A percentile compares a stretch with the other conserved stretches of the same genome.
Conservation (phyloP, 306 rosid genomes). For the Casuarina glauca region DNA sequence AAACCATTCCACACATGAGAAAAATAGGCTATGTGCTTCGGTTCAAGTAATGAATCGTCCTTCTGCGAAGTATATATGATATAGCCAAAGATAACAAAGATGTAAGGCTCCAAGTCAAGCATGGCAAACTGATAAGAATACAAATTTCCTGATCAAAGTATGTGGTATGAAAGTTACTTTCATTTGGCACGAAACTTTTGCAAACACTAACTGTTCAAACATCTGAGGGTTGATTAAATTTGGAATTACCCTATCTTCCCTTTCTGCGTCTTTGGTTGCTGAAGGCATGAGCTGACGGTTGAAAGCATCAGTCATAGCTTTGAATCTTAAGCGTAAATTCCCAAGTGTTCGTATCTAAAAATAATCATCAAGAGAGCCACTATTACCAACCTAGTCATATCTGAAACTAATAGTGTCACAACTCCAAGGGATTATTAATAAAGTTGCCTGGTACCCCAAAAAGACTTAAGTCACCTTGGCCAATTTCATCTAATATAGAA, state of each 20-base stretch:
- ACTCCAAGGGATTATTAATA: too few species aligned
- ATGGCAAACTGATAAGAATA: neutral
- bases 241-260: constrained; percentile 40
- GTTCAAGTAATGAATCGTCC: constrained; percentile 53
- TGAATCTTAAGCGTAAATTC: constrained; percentile 90
- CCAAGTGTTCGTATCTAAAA: constrained; percentile 98
- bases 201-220: constrained; percentile 17
- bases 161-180: neutral
- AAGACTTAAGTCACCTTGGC: too few species aligned
- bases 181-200: constrained; percentile 17
- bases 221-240: neutral
- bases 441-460: neutral
- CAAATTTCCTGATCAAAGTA: neutral
- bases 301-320: constrained; percentile 74
- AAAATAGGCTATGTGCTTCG: constrained; percentile 67
- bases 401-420: neutral
- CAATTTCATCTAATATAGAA: too few species aligned
- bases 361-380: constrained; percentile 27
- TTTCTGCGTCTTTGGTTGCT: constrained; percentile 23
- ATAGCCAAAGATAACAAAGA: constrained; percentile 20
- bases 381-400: constrained; percentile 9
- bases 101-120: neutral
- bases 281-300: constrained; percentile 65
- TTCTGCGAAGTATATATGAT: constrained; percentile 26
- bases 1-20: constrained; percentile 89